Conservation (phyloP, 2,329 filamentous ascomycete genomes). For the Dryadomyces quercus-mongolicae region DNA sequence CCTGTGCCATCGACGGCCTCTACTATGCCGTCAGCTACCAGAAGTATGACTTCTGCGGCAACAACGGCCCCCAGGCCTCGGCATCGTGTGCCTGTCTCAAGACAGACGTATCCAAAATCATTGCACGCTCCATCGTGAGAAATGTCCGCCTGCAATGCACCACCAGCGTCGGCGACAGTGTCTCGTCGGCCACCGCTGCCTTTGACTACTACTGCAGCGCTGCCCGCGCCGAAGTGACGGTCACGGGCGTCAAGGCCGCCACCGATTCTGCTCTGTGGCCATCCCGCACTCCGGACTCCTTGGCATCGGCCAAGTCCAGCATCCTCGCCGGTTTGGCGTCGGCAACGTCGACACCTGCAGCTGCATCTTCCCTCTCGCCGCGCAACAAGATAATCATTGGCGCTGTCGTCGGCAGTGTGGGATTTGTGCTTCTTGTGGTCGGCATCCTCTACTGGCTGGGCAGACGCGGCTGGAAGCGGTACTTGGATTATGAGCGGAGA, state of each 20-base stretch:
- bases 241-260: background rate
- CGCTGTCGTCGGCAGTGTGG: background rate
- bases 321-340: too few relatives aligned
- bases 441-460: background rate
- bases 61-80: background rate
- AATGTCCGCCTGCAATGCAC: background rate
- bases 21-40: background rate
- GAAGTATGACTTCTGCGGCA: background rate
- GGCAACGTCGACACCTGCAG: background rate
- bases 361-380: too few relatives aligned
- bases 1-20: background rate
- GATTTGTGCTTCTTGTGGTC: background rate
- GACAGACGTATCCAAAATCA: background rate
- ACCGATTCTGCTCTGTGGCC: too few relatives aligned
- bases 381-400: background rate
- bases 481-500: background rate
- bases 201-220: background rate
- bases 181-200: background rate
- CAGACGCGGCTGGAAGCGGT: background rate
- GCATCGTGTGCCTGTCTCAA: background rate
- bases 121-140: background rate
- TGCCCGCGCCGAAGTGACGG: background rate
- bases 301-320: too few relatives aligned
- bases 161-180: background rate
- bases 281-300: too few relatives aligned